Base-by-base conservation (phyloP, 371 early-diverging fungal species). In the Mucor ambiguus region DNA sequence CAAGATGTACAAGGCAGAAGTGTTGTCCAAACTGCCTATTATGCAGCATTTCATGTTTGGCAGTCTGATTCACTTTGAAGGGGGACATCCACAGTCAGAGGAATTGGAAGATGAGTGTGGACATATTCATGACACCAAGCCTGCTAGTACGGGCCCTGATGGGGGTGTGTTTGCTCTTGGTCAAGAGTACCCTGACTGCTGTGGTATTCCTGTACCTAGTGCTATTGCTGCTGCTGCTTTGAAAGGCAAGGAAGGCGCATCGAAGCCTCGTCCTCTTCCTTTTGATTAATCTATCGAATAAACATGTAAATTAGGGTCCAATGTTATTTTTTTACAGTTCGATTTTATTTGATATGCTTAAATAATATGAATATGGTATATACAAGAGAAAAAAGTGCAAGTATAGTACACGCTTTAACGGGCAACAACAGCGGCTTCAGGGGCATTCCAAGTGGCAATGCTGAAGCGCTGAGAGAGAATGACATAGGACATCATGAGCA, bases 11-110 rank as follows among this genome's bases (percentile, higher is more conserved):
- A 87, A 92, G 60, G 97, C 92, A 0, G 98, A 99, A 75, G 99
- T 99, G 4, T 83, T 99, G 38, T 85, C 87, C 30, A 98, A 98
- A 79, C 74, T 97, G 29, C 99, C 99, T 0, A 98, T 99, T 52
- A 96, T 99, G 90, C 99, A 99, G 78, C 99, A 99, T 74, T 95
- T 99, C 73, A 86, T 95, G 77, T 99, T 98, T 89, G 99, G 99
- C 14, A 81, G 76, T 6, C 62, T 90, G 20, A 75, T 90, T 29
- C 66, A 70, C 3, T 90, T 89, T 74, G 85, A 89, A 56, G 89
- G 89, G 7, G 82, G 81, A 1, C 58, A 69, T 5, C 65, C 49
- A 2, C 63, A 70, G 10, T 72, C 81, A 2, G 84, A 83, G 24
- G 81, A 77, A 29, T 69, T 77, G 22, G 84, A 85, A 22, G 82